Conservation (phyloP, 2,329 filamentous ascomycete genomes). For the Neoarthrinium moseri region DNA sequence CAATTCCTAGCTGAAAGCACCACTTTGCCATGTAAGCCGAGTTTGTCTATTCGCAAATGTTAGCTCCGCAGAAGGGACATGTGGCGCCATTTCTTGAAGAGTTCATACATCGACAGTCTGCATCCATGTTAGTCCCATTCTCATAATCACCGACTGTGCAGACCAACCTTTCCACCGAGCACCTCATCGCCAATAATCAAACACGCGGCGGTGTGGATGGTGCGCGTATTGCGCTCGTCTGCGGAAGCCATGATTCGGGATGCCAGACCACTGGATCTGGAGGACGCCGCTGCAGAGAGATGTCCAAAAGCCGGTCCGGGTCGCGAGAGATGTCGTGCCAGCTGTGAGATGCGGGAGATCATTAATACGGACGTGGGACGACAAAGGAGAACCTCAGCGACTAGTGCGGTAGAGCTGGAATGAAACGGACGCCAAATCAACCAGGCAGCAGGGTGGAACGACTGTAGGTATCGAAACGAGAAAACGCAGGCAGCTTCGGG, state of each 20-base stretch:
- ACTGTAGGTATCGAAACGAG: too few relatives aligned
- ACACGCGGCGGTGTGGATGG: conserved; percentile 86
- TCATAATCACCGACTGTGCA: neutral
- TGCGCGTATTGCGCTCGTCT: conserved; percentile 57
- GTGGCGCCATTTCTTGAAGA: too few relatives aligned
- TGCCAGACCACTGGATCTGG: conserved; percentile 20
- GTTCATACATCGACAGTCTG: conserved; percentile 33
- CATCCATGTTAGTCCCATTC: conserved; percentile 7
- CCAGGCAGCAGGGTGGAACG: too few relatives aligned
- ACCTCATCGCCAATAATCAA: conserved; percentile 98
- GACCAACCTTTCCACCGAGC: conserved; percentile 81
- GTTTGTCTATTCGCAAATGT: conserved; percentile 52
- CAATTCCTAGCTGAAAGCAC: conserved; percentile 62
- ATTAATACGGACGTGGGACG: too few relatives aligned
- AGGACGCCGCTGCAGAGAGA: conserved; percentile 36
- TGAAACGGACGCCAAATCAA: too few relatives aligned
- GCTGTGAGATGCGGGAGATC: conserved; percentile 73
- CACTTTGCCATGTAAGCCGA: conserved; percentile 64
- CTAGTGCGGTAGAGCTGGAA: too few relatives aligned
- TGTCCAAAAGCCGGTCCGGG: conserved; percentile 58
- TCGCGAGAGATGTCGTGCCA: conserved; percentile 69
- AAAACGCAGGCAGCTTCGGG: too few relatives aligned
- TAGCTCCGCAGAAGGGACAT: neutral
- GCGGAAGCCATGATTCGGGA: conserved; percentile 46
- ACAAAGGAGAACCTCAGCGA: too few relatives aligned